phyloP scores from a whole-genome alignment of 768 basidiomycete species.

The Rhodosporidiobolus odoratus region DNA sequence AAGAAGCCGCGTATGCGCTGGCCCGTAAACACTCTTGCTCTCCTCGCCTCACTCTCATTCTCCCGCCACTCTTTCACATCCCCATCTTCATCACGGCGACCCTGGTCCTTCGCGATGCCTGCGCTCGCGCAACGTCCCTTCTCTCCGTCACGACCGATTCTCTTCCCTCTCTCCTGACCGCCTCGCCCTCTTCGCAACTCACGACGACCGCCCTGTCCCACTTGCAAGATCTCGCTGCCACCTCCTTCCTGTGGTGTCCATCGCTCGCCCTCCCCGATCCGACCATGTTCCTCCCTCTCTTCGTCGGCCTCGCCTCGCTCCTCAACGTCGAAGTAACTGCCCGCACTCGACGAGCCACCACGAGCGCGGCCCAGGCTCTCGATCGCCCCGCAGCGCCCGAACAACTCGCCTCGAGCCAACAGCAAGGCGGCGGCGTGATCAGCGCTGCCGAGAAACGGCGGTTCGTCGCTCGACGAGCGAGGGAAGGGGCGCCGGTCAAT shows the following conservation, averaged over 20 bases:
- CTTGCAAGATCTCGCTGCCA: slow-evolving; percentile 36
- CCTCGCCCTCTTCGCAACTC: not conserved
- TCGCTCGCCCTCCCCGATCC: slow-evolving; percentile 45
- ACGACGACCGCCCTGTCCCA: slow-evolving; percentile 23
- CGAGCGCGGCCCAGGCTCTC: not conserved
- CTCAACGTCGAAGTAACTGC: slow-evolving; percentile 46
- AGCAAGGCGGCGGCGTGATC: not conserved
- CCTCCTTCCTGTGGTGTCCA: slow-evolving; percentile 41
- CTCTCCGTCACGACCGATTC: slow-evolving; percentile 13
- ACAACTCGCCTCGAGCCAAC: not conserved
- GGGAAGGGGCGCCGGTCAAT: not conserved
- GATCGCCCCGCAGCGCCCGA: not conserved
- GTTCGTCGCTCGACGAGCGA: slow-evolving; percentile 5
- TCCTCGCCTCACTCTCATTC: slow-evolving; percentile 43
- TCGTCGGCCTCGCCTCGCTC: slow-evolving; percentile 44
- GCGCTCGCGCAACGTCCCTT: slow-evolving; percentile 15
- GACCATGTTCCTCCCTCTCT: slow-evolving; percentile 43
- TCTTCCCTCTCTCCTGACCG: not conserved
- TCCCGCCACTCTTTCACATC: slow-evolving; percentile 46
- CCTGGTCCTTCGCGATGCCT: slow-evolving; percentile 45
- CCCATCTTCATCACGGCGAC: slow-evolving; percentile 47
- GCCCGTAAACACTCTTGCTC: slow-evolving; percentile 42
- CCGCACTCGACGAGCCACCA: slow-evolving; percentile 21
- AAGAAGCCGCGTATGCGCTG: slow-evolving; percentile 12
- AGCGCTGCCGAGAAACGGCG: slow-evolving; percentile 23